Conservation (phyloP, 495 filamentous ascomycete species). For the Daldinia grandis region DNA sequence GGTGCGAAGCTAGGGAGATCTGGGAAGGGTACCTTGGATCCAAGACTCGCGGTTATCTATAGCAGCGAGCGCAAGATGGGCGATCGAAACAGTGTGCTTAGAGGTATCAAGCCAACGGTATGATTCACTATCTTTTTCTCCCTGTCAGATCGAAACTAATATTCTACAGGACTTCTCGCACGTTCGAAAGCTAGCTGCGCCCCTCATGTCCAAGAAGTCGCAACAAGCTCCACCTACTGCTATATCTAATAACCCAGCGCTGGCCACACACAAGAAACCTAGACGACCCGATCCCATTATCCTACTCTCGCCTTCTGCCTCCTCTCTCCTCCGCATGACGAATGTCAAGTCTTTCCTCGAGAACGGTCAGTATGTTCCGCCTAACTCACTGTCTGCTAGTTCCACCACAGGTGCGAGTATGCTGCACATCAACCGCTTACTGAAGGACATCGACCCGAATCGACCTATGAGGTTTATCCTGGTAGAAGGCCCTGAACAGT, state of each 20-base stretch:
- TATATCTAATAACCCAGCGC: constrained; percentile 48
- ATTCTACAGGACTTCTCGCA: constrained; percentile 86
- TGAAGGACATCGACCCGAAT: constrained; percentile 75
- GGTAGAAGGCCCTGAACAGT: constrained; percentile 89
- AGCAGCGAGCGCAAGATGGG: constrained; percentile 89
- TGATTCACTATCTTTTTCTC: constrained; percentile 43
- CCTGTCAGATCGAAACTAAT: not conserved
- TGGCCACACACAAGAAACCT: constrained; percentile 59
- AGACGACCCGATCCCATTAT: constrained; percentile 92
- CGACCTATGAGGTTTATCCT: constrained; percentile 91
- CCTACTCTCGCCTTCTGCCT: constrained; percentile 96
- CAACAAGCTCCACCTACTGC: constrained; percentile 46
- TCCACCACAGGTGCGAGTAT: constrained; percentile 71
- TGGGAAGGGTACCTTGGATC: constrained; percentile 73
- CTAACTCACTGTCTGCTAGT: constrained; percentile 68
- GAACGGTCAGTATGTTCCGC: constrained; percentile 79
- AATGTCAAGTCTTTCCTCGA: constrained; percentile 98
- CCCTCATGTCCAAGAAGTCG: constrained; percentile 75
- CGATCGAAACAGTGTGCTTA: constrained; percentile 86
- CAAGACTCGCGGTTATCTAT: constrained; percentile 85
- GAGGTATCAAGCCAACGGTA: constrained; percentile 91
- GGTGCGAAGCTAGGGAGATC: constrained; percentile 53
- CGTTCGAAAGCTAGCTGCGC: constrained; percentile 83
- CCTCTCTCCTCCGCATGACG: constrained; percentile 93
- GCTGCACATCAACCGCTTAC: constrained; percentile 79